phyloP scores from a whole-genome alignment of 768 basidiomycete genomes.

The Lentinus brumalis region DNA sequence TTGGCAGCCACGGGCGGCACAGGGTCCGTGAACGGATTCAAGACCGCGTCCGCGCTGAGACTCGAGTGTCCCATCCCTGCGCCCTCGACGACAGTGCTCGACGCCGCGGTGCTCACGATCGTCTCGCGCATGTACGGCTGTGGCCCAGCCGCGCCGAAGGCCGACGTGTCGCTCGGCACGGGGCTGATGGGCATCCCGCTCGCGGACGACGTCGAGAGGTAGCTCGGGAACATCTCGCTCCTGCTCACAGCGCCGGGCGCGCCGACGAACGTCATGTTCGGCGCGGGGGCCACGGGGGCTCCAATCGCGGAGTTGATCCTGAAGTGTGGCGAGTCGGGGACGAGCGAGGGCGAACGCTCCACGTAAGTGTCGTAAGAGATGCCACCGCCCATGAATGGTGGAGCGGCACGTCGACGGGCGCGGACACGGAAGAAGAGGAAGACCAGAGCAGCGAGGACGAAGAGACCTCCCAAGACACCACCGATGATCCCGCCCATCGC shows the following conservation, averaged over 20 bases:
- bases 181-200: conserved; percentile 18
- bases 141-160: background rate
- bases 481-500: conserved; percentile 16
- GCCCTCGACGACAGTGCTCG: conserved; percentile 6
- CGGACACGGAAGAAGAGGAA: conserved; percentile 15
- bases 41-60: conserved; percentile 13
- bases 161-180: background rate
- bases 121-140: conserved; percentile 15
- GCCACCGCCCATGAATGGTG: conserved; percentile 4
- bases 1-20: background rate
- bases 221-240: conserved; percentile 17
- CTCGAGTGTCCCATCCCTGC: conserved; percentile 8
- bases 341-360: conserved; percentile 9
- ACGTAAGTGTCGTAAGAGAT: conserved; percentile 12
- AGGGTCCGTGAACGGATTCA: conserved; percentile 11
- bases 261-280: conserved; percentile 7
- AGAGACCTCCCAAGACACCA: conserved; percentile 9
- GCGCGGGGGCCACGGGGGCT: background rate
- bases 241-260: background rate
- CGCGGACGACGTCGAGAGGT: conserved; percentile 15
- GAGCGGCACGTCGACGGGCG: conserved; percentile 6
- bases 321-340: conserved; percentile 15
- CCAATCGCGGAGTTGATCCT: background rate
- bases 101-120: conserved; percentile 10
- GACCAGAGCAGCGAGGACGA: conserved; percentile 8